Conservation (phyloP, 2,329 filamentous ascomycete genomes). For the Aspergillus tubingensis region DNA sequence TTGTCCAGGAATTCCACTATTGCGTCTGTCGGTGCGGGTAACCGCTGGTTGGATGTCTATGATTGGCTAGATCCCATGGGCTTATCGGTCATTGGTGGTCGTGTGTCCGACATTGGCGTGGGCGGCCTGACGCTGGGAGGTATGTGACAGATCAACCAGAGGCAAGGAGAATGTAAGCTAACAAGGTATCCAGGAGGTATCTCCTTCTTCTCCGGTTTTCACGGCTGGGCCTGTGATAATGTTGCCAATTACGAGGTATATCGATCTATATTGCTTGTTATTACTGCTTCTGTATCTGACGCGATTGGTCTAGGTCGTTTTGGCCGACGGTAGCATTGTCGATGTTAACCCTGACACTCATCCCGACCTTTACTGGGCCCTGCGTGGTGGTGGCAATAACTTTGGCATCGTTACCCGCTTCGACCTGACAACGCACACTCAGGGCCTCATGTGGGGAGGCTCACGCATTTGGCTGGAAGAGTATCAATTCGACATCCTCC, state of each 20-base stretch:
- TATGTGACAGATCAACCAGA: conserved; percentile 36
- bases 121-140: conserved; percentile 28
- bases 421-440: conserved; percentile 43
- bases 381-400: conserved; percentile 45
- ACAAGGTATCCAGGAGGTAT: not conserved
- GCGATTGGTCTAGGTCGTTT: conserved; percentile 2
- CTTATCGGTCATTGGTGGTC: conserved; percentile 38
- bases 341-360: conserved; percentile 33
- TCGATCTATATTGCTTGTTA: no score
- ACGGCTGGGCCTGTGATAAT: conserved; percentile 15
- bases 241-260: conserved; percentile 15
- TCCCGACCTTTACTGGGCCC: conserved; percentile 44
- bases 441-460: conserved; percentile 44
- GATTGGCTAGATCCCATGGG: conserved; percentile 31
- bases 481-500: conserved; percentile 30
- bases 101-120: conserved; percentile 27
- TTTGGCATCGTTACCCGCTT: conserved; percentile 44
- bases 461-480: conserved; percentile 31
- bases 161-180: not conserved
- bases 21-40: conserved; percentile 36
- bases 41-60: conserved; percentile 40
- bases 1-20: conserved; percentile 31
- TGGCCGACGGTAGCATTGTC: conserved; percentile 25
- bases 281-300: not conserved
- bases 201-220: conserved; percentile 12